Evolutionary conservation across 2,329 filamentous ascomycete species (phyloP), one percentile per base, ranked within the genome.

Genomic region (Fusarium proliferatum): DNA sequence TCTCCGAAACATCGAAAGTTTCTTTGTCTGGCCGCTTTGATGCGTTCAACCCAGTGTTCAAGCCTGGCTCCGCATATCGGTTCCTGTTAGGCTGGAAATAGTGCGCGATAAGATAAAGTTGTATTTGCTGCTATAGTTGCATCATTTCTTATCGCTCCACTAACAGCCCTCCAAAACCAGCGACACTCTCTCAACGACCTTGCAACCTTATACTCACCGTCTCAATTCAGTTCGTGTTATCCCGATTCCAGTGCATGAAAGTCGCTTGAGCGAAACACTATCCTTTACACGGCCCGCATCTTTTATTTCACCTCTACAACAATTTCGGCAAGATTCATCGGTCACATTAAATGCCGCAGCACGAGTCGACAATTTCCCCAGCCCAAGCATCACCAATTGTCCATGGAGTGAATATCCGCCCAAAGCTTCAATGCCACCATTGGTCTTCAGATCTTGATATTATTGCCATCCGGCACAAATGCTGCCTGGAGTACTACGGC

Each of bases 381-480:
- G 12, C n/a, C 0, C 23, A 34, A 41, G 7, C 7, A 36, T n/a
- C n/a, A 6, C 21, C 19, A 10, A 45, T 2, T 34, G 60, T 69
- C 21, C 21, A 65, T 12, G 67, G 67, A 7, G 52, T 55, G 15
- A 70, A 65, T 4, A 45, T 43, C 15, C 36, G 46, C 16, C n/a
- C 38, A 30, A 70, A 41, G 5, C 33, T 70, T 8, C 67, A 69
- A 9, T 69, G 67, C 10, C 19, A 17, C 9, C 67, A 69, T 26
- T 69, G 67, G 67, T 42, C 33, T 21, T 69, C 66, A n/a, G 52
- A 55, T n/a, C 41, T 70, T 12, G 67, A 69, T 9, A 70, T 69
- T 1, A 49, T 69, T 2, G 67, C 67, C 3, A 69, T 69, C 9
- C 66, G 52, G 11, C 67, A 70, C 15, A 69, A 53, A 48, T 69